Conservation (phyloP, 768 basidiomycete species). For the Lactarius trivialis region DNA sequence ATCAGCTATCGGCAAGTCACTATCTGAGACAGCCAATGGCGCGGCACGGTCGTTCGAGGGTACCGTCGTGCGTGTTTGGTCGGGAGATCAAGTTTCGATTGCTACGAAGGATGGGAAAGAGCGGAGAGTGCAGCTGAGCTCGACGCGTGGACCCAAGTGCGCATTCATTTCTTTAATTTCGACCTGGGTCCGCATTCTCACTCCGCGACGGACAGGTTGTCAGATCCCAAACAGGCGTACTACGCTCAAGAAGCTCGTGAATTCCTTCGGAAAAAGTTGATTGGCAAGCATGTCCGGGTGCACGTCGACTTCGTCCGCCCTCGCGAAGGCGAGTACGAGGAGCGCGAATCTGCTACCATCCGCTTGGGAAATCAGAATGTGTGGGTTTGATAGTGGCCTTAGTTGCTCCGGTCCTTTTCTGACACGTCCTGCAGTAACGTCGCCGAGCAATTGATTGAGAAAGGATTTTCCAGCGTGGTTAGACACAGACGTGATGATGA, state of each 20-base stretch:
- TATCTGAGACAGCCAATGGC: slow-evolving; percentile 35
- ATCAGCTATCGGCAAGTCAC: slow-evolving; percentile 42
- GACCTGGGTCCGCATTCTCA: not conserved
- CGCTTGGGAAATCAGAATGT: slow-evolving; percentile 74
- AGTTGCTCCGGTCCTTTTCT: not conserved
- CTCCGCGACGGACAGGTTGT: slow-evolving; percentile 43
- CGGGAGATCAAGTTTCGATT: slow-evolving; percentile 84
- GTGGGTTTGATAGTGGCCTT: slow-evolving; percentile 40
- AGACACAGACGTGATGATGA: slow-evolving; percentile 95
- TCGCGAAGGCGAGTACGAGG: slow-evolving; percentile 88
- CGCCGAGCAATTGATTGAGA: slow-evolving; percentile 89
- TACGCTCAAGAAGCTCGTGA: slow-evolving; percentile 92
- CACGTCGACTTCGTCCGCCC: slow-evolving; percentile 87
- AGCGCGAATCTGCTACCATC: slow-evolving; percentile 86
- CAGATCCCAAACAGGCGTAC: slow-evolving; percentile 79
- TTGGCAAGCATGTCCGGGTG: slow-evolving; percentile 83
- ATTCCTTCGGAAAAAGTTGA: slow-evolving; percentile 84
- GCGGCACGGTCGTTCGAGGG: slow-evolving; percentile 62
- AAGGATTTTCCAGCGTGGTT: slow-evolving; percentile 83
- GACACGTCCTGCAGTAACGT: slow-evolving; percentile 58
- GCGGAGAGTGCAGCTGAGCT: slow-evolving; percentile 79
- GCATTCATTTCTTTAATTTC: slow-evolving; percentile 22
- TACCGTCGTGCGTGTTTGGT: slow-evolving; percentile 83
- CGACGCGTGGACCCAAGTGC: slow-evolving; percentile 81
- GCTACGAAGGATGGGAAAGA: slow-evolving; percentile 73